These are phyloP conservation scores for Pseudogymnoascus sp. DNA, from an alignment of 2,329 filamentous ascomycete genomes.

Conservation along the genomic window DNA sequence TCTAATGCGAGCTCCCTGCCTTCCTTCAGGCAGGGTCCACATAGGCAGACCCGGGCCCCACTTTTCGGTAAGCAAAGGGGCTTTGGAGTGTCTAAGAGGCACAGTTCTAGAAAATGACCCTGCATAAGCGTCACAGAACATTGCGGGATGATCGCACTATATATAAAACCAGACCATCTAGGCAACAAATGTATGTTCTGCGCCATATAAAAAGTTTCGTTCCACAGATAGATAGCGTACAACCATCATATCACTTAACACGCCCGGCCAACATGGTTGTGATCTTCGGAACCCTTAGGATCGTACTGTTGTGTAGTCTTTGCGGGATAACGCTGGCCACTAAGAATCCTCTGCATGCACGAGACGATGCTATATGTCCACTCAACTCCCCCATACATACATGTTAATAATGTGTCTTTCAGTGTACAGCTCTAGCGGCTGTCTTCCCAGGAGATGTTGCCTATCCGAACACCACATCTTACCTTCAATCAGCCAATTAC, in stretches of 20 bases:
- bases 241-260: background rate
- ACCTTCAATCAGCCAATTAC: background rate
- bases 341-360: background rate
- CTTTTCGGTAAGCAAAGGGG: background rate
- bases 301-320: background rate
- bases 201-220: background rate
- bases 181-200: background rate
- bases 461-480: background rate
- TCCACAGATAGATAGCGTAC: background rate
- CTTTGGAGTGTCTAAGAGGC: background rate
- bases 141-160: background rate
- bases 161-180: background rate
- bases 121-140: background rate
- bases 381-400: background rate
- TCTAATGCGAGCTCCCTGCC: too few species aligned
- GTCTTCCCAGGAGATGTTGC: background rate
- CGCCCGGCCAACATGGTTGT: background rate
- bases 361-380: background rate
- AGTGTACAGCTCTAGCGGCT: background rate
- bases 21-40: background rate
- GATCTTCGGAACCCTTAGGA: background rate
- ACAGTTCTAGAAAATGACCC: background rate
- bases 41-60: background rate
- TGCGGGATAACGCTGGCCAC: background rate
- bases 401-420: background rate